Percentiles rank a stretch among this genome's conserved stretches.
These are phyloP conservation scores for Symbiodinium natans DNA, from an alignment of 73 alveolate genomes.

Conservation along the genomic window DNA sequence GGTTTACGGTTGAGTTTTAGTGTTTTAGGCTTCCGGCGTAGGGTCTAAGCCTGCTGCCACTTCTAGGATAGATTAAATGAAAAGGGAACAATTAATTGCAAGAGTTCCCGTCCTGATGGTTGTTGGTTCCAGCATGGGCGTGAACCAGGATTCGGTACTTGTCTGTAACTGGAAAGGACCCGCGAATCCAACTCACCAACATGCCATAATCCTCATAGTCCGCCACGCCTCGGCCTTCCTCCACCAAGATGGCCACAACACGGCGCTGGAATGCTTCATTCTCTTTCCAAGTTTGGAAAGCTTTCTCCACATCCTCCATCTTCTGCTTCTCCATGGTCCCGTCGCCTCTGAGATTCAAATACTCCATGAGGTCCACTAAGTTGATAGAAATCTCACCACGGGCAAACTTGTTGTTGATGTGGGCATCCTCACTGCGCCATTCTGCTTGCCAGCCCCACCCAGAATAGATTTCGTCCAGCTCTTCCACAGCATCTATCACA, in stretches of 20 bases:
- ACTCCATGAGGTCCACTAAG: neutral
- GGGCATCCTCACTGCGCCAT: neutral
- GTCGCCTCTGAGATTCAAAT: neutral
- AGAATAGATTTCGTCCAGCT: neutral
- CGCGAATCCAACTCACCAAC: neutral
- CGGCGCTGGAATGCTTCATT: neutral
- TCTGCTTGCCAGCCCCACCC: neutral
- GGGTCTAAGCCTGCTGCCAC: neutral
- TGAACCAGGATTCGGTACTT: neutral
- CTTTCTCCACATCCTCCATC: neutral
- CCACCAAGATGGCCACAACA: neutral
- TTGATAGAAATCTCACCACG: neutral
- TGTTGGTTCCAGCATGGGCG: conserved; percentile 1
- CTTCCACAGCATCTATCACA: neutral
- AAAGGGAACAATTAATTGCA: neutral
- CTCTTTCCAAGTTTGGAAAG: neutral
- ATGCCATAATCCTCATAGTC: neutral
- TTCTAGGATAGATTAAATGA: neutral
- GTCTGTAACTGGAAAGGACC: neutral
- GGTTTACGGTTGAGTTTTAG: neutral
- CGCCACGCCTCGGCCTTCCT: neutral
- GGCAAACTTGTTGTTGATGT: neutral
- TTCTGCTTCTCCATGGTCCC: neutral
- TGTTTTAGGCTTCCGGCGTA: neutral
- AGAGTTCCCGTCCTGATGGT: neutral